Base-by-base conservation (phyloP, 1,284 basidiomycete genomes). In the Cutaneotrichosporon daszewskae region DNA sequence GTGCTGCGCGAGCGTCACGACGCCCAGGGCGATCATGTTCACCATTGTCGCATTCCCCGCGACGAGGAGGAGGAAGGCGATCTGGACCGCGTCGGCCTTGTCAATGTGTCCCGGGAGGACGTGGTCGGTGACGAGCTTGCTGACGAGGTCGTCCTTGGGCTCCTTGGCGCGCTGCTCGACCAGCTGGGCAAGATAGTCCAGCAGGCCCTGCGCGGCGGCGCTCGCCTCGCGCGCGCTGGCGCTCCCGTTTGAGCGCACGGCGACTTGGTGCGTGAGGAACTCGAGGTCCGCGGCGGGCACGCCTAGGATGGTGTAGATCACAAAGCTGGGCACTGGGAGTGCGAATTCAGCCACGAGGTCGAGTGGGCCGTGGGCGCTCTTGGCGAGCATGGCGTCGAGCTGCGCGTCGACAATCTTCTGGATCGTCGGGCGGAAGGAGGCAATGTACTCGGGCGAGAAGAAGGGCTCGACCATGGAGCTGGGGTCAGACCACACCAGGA, bases 31-130 rank as follows among this genome's bases (percentile, higher is more conserved):
- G 16, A 47, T 42, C 45, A 47, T 47, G 45, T 47, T 47, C 14
- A 47, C 45, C 45, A 47, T 47, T 13, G 45, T 47, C 9, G 45
- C 45, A 26, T 47, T 47, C 13, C 45, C 45, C 8, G 45, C 45
- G 12, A 47, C 45, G 28, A 47, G 40, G 25, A 47, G 40, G 31
- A 47, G 45, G 45, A 47, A 47, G 11, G 45, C 45, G 20, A 47
- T 22, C 36, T 47, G 45, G 19, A 47, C 45, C 2, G 45, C 45
- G 20, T 41, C 40, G 12, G 39, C 26, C 31, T 37, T 41, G 35
- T 32, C 18, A 10, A 47, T 24, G 26, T 38, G 24, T 18, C 45
- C 45, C 12, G 35, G 16, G 17, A 19, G 26, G 28, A 47, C 36
- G 10, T 41, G 35, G 16, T 40, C 25, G 16, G 28, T 26, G 10